Evolutionary conservation across 495 filamentous ascomycete genomes (phyloP).

Genomic region (Pseudoneurospora amorphoporcata): DNA sequence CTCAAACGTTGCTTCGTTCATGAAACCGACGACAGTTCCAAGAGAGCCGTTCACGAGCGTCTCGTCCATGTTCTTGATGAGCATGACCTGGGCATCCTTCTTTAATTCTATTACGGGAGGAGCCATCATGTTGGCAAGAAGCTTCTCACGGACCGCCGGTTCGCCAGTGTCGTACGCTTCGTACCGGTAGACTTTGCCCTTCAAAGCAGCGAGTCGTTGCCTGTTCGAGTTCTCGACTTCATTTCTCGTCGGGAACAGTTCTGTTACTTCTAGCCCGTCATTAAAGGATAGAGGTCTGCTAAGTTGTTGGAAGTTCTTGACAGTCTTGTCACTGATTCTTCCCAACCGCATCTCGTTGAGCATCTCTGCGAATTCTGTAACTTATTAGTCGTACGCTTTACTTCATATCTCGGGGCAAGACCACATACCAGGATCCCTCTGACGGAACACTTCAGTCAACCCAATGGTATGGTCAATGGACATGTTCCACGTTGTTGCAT

Average conservation of each 20-base stretch:
- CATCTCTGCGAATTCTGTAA: slow-evolving; percentile 75
- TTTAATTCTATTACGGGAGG: slow-evolving; percentile 68
- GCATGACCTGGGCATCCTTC: slow-evolving; percentile 91
- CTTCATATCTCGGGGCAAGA: background rate
- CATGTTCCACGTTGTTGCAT: slow-evolving; percentile 82
- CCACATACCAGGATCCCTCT: slow-evolving; percentile 68
- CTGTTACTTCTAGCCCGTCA: slow-evolving; percentile 78
- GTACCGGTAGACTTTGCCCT: slow-evolving; percentile 57
- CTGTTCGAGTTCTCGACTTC: slow-evolving; percentile 87
- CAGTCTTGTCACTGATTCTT: slow-evolving; percentile 57
- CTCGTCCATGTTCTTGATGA: slow-evolving; percentile 99
- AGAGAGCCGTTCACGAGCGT: slow-evolving; percentile 87
- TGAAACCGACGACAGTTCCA: slow-evolving; percentile 76
- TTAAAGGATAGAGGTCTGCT: slow-evolving; percentile 57
- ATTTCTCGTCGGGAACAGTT: slow-evolving; percentile 83
- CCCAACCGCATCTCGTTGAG: slow-evolving; percentile 96
- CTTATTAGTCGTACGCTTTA: slow-evolving; percentile 7
- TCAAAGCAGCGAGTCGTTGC: slow-evolving; percentile 57
- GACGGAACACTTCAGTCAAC: slow-evolving; percentile 90
- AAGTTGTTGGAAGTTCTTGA: slow-evolving; percentile 59
- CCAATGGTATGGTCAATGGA: slow-evolving; percentile 93
- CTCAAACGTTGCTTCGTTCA: slow-evolving; percentile 72
- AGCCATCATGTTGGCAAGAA: slow-evolving; percentile 88
- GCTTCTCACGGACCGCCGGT: slow-evolving; percentile 53
- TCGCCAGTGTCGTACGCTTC: slow-evolving; percentile 73